Evolutionary conservation across 139 green algal genomes (phyloP), one percentile per base, ranked within the genome.

Genomic region (Coelastrella sp.): DNA sequence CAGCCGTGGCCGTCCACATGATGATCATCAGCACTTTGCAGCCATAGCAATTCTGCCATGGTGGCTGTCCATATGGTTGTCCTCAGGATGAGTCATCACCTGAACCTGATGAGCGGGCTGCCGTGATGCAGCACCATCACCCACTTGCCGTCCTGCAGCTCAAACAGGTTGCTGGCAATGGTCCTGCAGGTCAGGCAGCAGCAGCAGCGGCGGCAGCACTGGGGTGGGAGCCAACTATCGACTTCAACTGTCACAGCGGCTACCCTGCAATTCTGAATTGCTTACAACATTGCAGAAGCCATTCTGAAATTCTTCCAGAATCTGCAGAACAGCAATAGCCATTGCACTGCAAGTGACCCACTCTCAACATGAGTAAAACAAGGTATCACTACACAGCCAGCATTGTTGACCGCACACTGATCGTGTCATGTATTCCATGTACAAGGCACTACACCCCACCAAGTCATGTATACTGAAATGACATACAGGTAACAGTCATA

Each of bases 151-250:
- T 92, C 84, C 76, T 98, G 95, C 92, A 96, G 96, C 85, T 98
- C 95, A 92, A 98, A 98, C 1, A 98, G 90, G 86, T 98, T 98
- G 73, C 96, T 98, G 20, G 97, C 97, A 7, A 92, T 80, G 3
- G 97, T 94, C 88, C 96, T 96, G 91, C 87, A 82, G 8, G 12
- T 22, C 11, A 6, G 20, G 10, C 81, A 25, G n/a, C 74, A 22
- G n/a, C 66, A 72, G 20, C 59, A 82, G 60, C 19, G 87, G 75
- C 75, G 4, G 56, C 56, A 27, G 27, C 8, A 59, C 70, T 11
- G 15, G 19, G 25, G 19, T 8, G 70, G 6, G 8, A 4, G 70
- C 17, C 8, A 8, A 25, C 0, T 20, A 4, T 35, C 4, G 19
- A 35, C 70, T 25, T 19, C 70, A 35, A 20, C 17, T 78, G 70